These are phyloP conservation scores for Russula foetens DNA, from an alignment of 768 basidiomycete species.

Conservation along the genomic window DNA sequence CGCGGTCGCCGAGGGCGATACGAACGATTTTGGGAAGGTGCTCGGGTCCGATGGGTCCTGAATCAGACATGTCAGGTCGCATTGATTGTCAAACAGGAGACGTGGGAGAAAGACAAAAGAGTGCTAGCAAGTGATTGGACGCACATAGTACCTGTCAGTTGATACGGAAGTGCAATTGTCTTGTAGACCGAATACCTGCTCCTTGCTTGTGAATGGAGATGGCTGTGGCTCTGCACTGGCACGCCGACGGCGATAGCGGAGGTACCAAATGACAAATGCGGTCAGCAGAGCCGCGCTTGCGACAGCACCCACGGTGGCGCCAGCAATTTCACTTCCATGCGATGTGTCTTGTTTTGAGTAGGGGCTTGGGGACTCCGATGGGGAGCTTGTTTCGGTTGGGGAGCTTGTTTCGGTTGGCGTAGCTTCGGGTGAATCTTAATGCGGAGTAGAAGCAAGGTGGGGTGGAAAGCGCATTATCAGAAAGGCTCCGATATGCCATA, in stretches of 20 bases:
- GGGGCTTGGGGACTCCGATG: neutral
- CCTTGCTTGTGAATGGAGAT: no score
- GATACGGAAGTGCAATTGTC: neutral
- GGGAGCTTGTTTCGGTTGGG: neutral
- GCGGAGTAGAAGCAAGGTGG: neutral
- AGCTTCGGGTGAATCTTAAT: neutral
- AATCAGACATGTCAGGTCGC: no score
- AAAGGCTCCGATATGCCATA: no score
- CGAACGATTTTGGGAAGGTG: neutral
- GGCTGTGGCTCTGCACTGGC: no score
- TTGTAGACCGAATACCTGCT: neutral
- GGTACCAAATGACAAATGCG: neutral
- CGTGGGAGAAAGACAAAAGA: neutral
- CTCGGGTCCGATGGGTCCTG: conserved; percentile 2
- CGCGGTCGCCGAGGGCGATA: neutral
- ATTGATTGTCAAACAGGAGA: neutral
- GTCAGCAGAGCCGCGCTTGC: neutral
- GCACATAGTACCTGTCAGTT: conserved; percentile 1
- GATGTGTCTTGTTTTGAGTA: neutral
- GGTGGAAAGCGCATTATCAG: neutral
- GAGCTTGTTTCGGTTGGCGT: neutral
- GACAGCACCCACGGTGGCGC: neutral
- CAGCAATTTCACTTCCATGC: neutral
- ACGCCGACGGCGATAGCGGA: neutral
- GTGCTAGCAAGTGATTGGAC: neutral